A percentile compares a stretch with the other conserved stretches of the same genome.
These are phyloP conservation scores for Aureobasidium sp. DNA, from an alignment of 2,329 filamentous ascomycete species.

Conservation along the genomic window DNA sequence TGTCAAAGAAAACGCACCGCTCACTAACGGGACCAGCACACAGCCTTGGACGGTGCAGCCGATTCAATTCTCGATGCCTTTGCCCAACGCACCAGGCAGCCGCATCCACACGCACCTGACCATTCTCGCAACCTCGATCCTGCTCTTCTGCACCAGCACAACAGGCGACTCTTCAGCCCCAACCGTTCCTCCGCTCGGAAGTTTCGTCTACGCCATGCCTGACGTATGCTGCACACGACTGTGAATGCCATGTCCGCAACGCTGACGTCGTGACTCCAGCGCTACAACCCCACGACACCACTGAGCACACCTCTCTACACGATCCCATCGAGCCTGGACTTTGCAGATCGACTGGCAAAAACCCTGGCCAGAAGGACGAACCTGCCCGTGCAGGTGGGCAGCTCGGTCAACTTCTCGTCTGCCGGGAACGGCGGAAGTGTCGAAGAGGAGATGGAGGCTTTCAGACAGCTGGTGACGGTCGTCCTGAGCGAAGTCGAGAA, in stretches of 20 bases:
- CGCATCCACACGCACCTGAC: constrained; percentile 54
- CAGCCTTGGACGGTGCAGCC: constrained; percentile 27
- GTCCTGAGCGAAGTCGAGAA: constrained; percentile 45
- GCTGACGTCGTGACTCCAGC: constrained; percentile 26
- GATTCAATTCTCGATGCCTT: constrained; percentile 50
- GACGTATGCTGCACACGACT: constrained; percentile 53
- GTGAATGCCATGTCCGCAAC: not conserved
- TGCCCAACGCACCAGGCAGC: constrained; percentile 51
- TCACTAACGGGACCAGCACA: constrained; percentile 25
- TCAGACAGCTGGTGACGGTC: constrained; percentile 66
- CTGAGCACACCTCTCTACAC: constrained; percentile 74
- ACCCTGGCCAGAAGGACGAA: constrained; percentile 66
- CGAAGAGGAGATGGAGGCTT: constrained; percentile 90
- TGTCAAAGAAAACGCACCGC: constrained; percentile 8
- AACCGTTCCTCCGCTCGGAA: constrained; percentile 58
- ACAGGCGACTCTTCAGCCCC: constrained; percentile 33
- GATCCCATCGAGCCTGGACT: constrained; percentile 71
- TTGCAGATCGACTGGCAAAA: constrained; percentile 77
- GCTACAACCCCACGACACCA: constrained; percentile 48
- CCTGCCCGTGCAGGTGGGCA: constrained; percentile 82
- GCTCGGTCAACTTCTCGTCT: constrained; percentile 70
- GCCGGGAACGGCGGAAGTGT: constrained; percentile 71
- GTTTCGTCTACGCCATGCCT: constrained; percentile 88
- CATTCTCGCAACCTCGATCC: constrained; percentile 44
- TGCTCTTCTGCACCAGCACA: constrained; percentile 51